These are phyloP conservation scores for Crithidia fasciculata DNA, from an alignment of 208 protist genomes.

Conservation along the genomic window DNA sequence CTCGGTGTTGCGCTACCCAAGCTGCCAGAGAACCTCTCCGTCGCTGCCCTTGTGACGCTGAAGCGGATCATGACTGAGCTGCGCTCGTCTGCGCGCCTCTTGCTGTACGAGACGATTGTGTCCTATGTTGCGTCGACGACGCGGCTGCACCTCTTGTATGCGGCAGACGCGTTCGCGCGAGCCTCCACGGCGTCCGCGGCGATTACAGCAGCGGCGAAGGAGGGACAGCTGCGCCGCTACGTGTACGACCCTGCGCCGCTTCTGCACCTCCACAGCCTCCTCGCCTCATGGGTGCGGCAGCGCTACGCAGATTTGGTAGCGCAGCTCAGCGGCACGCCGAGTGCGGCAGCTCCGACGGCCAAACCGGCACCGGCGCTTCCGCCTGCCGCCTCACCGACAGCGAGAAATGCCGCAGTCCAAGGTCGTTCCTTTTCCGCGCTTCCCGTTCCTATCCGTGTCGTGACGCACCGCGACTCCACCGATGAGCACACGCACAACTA, in stretches of 20 bases:
- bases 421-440: neutral
- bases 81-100: conserved; percentile 9
- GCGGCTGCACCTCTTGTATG: conserved; percentile 15
- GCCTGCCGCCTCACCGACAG: neutral
- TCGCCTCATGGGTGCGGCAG: conserved; percentile 26
- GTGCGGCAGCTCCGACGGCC: neutral
- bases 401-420: neutral
- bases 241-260: conserved; percentile 24
- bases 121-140: conserved; percentile 21
- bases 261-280: conserved; percentile 16
- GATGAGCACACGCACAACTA: conserved; percentile 15
- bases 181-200: neutral
- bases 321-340: neutral
- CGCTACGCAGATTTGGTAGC: conserved; percentile 22
- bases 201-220: neutral
- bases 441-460: conserved; percentile 2
- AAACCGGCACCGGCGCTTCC: neutral
- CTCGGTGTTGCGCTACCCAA: conserved; percentile 17
- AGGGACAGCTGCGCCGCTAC: conserved; percentile 1
- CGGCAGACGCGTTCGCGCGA: neutral
- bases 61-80: conserved; percentile 18
- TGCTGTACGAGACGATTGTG: conserved; percentile 30
- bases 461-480: neutral
- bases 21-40: conserved; percentile 18
- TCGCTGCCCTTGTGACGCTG: conserved; percentile 15